Base-by-base conservation (phyloP, 345 rosid genomes). In the Zanthoxylum bungeanum region DNA sequence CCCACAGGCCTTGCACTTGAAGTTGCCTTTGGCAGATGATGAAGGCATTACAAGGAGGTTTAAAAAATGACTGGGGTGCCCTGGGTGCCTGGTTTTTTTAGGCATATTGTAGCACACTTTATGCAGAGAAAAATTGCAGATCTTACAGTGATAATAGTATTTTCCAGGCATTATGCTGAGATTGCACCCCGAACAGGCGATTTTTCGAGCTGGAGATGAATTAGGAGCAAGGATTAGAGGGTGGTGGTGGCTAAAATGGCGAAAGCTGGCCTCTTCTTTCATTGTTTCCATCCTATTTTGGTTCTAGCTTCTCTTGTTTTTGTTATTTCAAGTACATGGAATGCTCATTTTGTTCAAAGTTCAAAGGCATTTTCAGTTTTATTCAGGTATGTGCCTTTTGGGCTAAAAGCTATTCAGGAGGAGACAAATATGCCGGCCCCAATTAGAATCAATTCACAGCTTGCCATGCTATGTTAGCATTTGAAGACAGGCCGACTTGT, bases 211-310 rank as follows among this genome's bases (percentile, higher is more conserved):
- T 0, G 78, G 46, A 9, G 62, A 17, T 2, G 57, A 55, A 2
- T 62, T 19, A 16, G 49, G 49, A 44, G 65, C 40, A 1, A 10
- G 72, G 14, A 55, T 65, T 46, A 82, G 12, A 0, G 84, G 77
- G 71, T 85, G 91, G 16, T 77, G 81, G 62, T 85, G 87, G 71
- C 86, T 87, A 25, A 83, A 80, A 82, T 87, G 91, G 34, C 50
- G 62, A 40, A 62, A 56, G 4, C 22, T 28, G 8, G 24, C 52
- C 60, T 70, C 58, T 33, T 68, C 73, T 14, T 53, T 36, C 30
- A 51, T 39, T 51, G 37, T 24, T 16, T 19, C 51, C 70, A 64
- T 73, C 70, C 31, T 5, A 11, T 10, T 31, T 42, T 55, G 37
- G 4, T 25, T 36, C 39, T 31, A 58, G 30, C 5, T 58, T 33